These are phyloP conservation scores for Apocynum venetum DNA, from an alignment of 257 asterid genomes.

Conservation along the genomic window DNA sequence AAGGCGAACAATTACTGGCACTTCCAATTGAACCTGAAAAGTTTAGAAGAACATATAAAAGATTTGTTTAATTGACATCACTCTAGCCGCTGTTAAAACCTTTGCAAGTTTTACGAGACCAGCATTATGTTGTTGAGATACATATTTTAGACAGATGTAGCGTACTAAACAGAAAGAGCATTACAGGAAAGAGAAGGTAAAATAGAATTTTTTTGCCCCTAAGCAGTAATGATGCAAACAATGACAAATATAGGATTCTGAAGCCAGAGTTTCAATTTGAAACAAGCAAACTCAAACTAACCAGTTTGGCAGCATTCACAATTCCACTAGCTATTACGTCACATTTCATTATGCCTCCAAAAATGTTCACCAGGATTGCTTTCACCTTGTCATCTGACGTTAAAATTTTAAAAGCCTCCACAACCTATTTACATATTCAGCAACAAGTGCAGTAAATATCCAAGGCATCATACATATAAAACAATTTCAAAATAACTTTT, in stretches of 20 bases:
- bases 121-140: neutral
- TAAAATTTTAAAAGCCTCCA: conserved; percentile 95
- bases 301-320: conserved; percentile 96
- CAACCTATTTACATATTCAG: conserved; percentile 57
- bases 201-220: neutral
- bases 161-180: neutral
- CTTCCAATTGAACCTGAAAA: conserved; percentile 78
- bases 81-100: neutral
- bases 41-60: neutral
- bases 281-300: conserved; percentile 19
- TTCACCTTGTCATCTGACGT: conserved; percentile 97
- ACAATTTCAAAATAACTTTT: neutral
- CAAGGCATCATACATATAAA: neutral
- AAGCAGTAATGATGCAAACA: neutral
- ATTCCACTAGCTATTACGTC: conserved; percentile 98
- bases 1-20: conserved; percentile 91
- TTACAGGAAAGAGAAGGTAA: neutral
- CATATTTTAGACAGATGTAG: neutral
- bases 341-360: conserved; percentile 99
- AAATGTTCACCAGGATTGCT: conserved; percentile 93
- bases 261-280: conserved; percentile 1
- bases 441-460: conserved; percentile 11
- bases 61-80: neutral
- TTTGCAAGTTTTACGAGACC: neutral
- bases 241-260: neutral